Evolutionary conservation across 192 early-diverging fungal genomes (phyloP).

Genomic region (Powellomyces hirtus): DNA sequence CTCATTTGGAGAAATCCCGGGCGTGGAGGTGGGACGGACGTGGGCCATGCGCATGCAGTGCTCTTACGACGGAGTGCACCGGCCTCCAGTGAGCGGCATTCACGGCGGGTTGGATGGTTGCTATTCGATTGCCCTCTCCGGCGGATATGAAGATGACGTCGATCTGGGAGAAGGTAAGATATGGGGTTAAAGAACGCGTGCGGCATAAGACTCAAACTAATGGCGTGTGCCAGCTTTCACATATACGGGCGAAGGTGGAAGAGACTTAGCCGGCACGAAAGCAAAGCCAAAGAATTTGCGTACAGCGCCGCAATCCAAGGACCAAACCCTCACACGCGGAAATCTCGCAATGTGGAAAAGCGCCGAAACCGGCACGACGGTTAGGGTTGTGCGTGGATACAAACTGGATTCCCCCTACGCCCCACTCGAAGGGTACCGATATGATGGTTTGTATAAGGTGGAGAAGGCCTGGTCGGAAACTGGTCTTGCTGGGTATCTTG

Average conservation of each 20-base stretch:
- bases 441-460: constrained; percentile 26
- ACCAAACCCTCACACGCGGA: constrained; percentile 57
- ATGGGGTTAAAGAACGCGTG: no score
- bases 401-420: constrained; percentile 4
- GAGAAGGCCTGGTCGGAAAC: constrained; percentile 13
- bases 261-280: constrained; percentile 46
- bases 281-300: constrained; percentile 51
- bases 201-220: no score
- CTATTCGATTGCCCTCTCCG: constrained; percentile 59
- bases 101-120: constrained; percentile 55
- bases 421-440: constrained; percentile 14
- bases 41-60: constrained; percentile 7
- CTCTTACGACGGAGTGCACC: constrained; percentile 12
- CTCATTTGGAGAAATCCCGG: not conserved
- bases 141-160: constrained; percentile 64
- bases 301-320: constrained; percentile 45
- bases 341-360: constrained; percentile 62
- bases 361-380: constrained; percentile 37
- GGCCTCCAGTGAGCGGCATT: constrained; percentile 66
- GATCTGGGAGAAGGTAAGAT: constrained; percentile 48
- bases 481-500: constrained; percentile 13
- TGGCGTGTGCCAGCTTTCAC: constrained; percentile 60
- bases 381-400: constrained; percentile 20
- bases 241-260: constrained; percentile 69
- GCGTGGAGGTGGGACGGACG: not conserved